Percentiles rank a stretch among this genome's conserved stretches.
Conservation (phyloP, 1,284 basidiomycete genomes). For the Apiotrichum domesticum region DNA sequence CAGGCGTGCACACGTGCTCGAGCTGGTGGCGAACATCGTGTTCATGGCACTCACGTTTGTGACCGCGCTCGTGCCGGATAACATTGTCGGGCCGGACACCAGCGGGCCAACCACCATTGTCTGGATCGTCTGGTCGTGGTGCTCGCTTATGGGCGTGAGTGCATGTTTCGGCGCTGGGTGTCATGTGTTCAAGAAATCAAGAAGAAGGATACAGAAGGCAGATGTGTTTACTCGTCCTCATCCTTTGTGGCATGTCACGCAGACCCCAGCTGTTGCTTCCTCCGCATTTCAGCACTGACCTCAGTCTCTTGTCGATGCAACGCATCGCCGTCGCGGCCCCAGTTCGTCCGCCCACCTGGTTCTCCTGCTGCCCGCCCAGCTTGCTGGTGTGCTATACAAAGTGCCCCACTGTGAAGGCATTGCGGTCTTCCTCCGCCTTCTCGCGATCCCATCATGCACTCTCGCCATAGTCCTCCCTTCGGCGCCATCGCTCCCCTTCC, state of each 20-base stretch:
- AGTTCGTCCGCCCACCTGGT: slow-evolving; percentile 9
- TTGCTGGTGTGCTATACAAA: slow-evolving; percentile 11
- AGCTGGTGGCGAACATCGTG: slow-evolving; percentile 13
- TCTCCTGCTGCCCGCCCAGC: slow-evolving; percentile 15
- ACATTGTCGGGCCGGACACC: slow-evolving; percentile 9
- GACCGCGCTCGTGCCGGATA: slow-evolving; percentile 16
- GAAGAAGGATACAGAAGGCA: too few relatives aligned
- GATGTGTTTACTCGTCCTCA: too few relatives aligned
- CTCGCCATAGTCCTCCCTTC: slow-evolving; percentile 15
- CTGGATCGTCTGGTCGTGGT: slow-evolving; percentile 18
- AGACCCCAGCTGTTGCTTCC: too few relatives aligned
- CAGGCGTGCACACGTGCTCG: slow-evolving; percentile 17
- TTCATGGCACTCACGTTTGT: slow-evolving; percentile 17
- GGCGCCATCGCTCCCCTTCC: slow-evolving; percentile 11
- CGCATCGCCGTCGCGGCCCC: slow-evolving; percentile 10
- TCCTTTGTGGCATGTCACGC: too few relatives aligned
- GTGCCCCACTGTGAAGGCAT: not conserved
- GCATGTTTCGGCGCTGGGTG: too few relatives aligned
- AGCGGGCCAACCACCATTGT: slow-evolving; percentile 11
- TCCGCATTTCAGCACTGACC: not conserved
- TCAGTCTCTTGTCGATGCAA: slow-evolving; percentile 14
- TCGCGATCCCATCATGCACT: slow-evolving; percentile 13
- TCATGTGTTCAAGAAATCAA: too few relatives aligned
- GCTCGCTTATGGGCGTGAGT: slow-evolving; percentile 11
- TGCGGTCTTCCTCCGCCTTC: slow-evolving; percentile 7